Evolutionary conservation across 2,329 filamentous ascomycete species (phyloP), one percentile per base, ranked within the genome.

Genomic region (Lasiodiplodia citricola): DNA sequence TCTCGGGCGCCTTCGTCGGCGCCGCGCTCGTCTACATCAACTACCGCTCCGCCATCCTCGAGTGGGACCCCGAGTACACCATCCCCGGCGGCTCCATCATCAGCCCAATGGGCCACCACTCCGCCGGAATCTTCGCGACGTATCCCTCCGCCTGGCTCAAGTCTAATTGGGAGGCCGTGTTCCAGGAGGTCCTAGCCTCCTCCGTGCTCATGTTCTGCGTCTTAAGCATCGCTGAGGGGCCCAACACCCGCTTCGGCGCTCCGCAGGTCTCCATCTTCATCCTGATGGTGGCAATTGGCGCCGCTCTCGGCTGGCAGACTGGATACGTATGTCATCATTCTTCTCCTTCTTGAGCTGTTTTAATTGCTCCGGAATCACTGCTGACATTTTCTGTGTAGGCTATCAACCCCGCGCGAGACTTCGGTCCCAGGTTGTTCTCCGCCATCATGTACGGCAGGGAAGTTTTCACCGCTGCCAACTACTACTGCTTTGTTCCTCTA

Each of bases 401-500:
- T 1, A 92, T 93, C 72, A 93, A 93, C 74, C 78, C 92, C 54
- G 91, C 90, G 41, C 85, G 91, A 78, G 91, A 93, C 72, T 91
- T 93, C 75, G 89, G 90, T 0, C 90, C 91, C 11, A 83, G 91
- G 14, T 77, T 92, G 54, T 87, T 91, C 71, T 87, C 87, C 1
- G 91, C 89, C 75, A 86, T 89, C 75, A 73, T 92, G 68, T 91
- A 91, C 2, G 93, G 93, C 75, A 89, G 89, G 0, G 78, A 77
- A 56, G 90, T 92, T 0, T 93, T 89, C 88, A 85, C 83, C 13
- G 87, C 88, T 1, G 90, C 90, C 2, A 84, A 84, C 18, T 91
- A 92, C 75, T 93, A 92, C 75, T 92, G 92, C 76, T 93, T 89
- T 90, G 88, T 90, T 23, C 91, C 91, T 0, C 91, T 93, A 83